Evolutionary conservation across 2,329 filamentous ascomycete species (phyloP).

Genomic region (Tolypocladium ophioglossoides): DNA sequence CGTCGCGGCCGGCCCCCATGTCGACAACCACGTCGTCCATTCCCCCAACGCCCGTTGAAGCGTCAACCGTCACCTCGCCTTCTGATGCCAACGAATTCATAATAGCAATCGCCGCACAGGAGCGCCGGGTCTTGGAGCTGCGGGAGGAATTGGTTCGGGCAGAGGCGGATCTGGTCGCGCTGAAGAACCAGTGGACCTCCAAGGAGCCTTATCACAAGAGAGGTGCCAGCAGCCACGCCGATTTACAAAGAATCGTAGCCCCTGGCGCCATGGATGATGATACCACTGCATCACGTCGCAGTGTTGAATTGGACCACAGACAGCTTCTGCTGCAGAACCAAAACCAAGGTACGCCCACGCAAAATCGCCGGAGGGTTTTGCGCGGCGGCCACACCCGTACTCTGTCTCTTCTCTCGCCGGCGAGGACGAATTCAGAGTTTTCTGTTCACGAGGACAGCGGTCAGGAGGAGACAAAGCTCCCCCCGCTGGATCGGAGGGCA

Average conservation of each 20-base stretch:
- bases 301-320: conserved; percentile 60
- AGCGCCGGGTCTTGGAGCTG: conserved; percentile 81
- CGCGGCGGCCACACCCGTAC: conserved; percentile 52
- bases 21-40: conserved; percentile 28
- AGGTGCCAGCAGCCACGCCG: conserved; percentile 25
- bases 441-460: conserved; percentile 29
- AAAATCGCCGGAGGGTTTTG: conserved; percentile 52
- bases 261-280: conserved; percentile 13
- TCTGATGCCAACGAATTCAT: conserved; percentile 60
- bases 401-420: conserved; percentile 73
- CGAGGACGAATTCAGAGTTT: conserved; percentile 34
- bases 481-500: conserved; percentile 18
- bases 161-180: conserved; percentile 60
- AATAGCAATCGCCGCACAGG: conserved; percentile 83
- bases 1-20: conserved; percentile 40
- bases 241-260: conserved; percentile 1
- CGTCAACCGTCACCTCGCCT: conserved; percentile 30
- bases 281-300: conserved; percentile 25
- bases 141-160: conserved; percentile 81
- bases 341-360: conserved; percentile 31
- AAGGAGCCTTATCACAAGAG: conserved; percentile 71
- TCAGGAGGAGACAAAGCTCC: conserved; percentile 13
- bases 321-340: conserved; percentile 52
- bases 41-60: conserved; percentile 41
- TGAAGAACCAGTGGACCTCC: conserved; percentile 77